Evolutionary conservation across 305 asterid species (phyloP).

Genomic region (Ruellia speciosa): DNA sequence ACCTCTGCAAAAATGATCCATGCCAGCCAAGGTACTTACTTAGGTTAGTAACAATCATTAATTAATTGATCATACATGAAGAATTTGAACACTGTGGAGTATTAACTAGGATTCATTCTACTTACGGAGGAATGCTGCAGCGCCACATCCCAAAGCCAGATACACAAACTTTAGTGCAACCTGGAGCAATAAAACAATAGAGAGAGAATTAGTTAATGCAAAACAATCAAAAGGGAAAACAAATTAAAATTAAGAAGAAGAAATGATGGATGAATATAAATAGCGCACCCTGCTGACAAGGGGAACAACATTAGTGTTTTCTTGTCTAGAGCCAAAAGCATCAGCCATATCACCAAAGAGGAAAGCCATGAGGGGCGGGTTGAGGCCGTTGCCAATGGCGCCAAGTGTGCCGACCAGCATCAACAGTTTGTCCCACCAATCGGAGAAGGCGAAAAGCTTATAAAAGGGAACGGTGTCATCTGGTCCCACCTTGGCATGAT

Average conservation of each 20-base stretch:
- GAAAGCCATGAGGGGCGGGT: constrained; percentile 66
- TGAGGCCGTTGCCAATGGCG: constrained; percentile 65
- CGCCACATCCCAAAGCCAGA: constrained; percentile 67
- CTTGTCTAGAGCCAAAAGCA: constrained; percentile 45
- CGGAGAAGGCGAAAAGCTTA: constrained; percentile 71
- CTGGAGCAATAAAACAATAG: constrained; percentile 16
- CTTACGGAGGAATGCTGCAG: constrained; percentile 71
- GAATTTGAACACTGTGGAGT: too few relatives aligned
- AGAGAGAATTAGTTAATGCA: not conserved
- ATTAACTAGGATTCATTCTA: not conserved
- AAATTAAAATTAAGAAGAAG: not conserved
- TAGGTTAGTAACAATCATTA: too few relatives aligned
- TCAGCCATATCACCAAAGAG: constrained; percentile 69
- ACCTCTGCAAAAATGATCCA: constrained; percentile 43
- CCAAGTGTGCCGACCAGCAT: constrained; percentile 61
- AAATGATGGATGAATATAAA: not conserved
- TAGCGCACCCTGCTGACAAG: constrained; percentile 46
- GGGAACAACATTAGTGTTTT: constrained; percentile 26
- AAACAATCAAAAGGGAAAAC: not conserved
- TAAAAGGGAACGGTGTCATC: constrained; percentile 47
- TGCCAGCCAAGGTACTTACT: too few relatives aligned
- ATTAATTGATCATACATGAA: too few relatives aligned
- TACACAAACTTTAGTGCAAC: constrained; percentile 61
- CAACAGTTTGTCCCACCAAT: constrained; percentile 44
- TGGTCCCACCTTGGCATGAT: not conserved